Evolutionary conservation across 169 alveolate species (phyloP).

Genomic region (Eimeria necatrix): DNA sequence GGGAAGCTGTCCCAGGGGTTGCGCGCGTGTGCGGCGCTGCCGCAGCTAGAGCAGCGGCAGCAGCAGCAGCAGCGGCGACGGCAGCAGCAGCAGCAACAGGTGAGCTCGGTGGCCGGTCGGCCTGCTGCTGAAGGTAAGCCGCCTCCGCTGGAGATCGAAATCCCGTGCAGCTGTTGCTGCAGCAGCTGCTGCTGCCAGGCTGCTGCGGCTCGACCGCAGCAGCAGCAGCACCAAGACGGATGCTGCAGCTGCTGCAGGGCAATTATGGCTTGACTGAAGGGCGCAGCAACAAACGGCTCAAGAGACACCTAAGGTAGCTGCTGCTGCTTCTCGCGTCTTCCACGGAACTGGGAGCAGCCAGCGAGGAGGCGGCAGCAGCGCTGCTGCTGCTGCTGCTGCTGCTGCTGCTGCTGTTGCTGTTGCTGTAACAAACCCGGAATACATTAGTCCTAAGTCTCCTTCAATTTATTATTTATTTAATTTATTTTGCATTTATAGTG

Average conservation of each 20-base stretch:
- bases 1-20: slow-evolving; percentile 19
- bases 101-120: background rate
- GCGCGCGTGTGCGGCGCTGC: background rate
- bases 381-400: background rate
- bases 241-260: slow-evolving; percentile 1
- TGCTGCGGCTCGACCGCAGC: background rate
- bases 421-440: background rate
- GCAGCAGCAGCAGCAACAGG: background rate
- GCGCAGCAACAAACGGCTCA: background rate
- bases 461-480: background rate
- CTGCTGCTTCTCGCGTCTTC: background rate
- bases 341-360: background rate
- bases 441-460: background rate
- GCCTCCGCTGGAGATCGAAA: background rate
- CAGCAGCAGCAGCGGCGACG: background rate
- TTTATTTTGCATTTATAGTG: no score
- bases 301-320: background rate
- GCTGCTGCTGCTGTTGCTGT: background rate
- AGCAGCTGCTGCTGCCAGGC: background rate
- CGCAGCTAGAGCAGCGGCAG: background rate
- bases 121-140: background rate
- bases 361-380: slow-evolving; percentile 1
- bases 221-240: slow-evolving; percentile 14
- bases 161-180: slow-evolving; percentile 24
- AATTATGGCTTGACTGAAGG: background rate